phyloP scores from a whole-genome alignment of 805 yeast species.

The Wickerhamomyces kurtzmanii region DNA sequence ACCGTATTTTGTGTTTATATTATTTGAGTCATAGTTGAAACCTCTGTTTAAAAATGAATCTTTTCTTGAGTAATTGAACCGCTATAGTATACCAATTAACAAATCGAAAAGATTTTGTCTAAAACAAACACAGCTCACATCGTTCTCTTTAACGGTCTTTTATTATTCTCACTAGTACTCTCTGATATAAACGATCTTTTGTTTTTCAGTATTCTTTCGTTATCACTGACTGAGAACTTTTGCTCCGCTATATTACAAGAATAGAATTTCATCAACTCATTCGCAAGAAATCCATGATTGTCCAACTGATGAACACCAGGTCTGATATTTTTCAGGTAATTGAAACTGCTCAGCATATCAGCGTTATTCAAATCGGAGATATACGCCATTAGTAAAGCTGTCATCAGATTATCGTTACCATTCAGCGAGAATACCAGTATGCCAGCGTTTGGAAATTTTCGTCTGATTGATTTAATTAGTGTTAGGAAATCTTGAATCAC shows the following conservation, averaged over 20 bases:
- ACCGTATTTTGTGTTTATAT: too few species aligned
- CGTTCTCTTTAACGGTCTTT: too few species aligned
- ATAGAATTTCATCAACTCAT: slow-evolving; percentile 13
- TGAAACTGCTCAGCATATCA: slow-evolving; percentile 11
- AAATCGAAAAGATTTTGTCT: too few species aligned
- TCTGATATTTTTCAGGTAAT: slow-evolving; percentile 16
- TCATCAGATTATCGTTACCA: slow-evolving; percentile 17
- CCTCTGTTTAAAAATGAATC: slow-evolving; percentile 1
- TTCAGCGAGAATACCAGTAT: slow-evolving; percentile 16
- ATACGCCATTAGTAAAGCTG: slow-evolving; percentile 13
- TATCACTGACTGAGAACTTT: too few species aligned
- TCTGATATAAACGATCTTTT: too few species aligned
- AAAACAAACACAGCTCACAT: too few species aligned
- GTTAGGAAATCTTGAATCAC: slow-evolving; percentile 11
- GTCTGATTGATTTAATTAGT: slow-evolving; percentile 10
- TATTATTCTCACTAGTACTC: too few species aligned
- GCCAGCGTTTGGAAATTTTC: slow-evolving; percentile 15
- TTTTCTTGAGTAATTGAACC: too few species aligned
- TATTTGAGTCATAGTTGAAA: neutral
- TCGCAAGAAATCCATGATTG: slow-evolving; percentile 12
- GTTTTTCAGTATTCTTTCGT: too few species aligned
- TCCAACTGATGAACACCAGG: slow-evolving; percentile 14
- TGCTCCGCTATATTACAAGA: slow-evolving; percentile 11
- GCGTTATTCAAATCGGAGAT: slow-evolving; percentile 15
- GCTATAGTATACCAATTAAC: too few species aligned